A percentile compares a stretch with the other conserved stretches of the same genome.
phyloP scores from a whole-genome alignment of 2,329 filamentous ascomycete species.

The Biscogniauxia sp. region DNA sequence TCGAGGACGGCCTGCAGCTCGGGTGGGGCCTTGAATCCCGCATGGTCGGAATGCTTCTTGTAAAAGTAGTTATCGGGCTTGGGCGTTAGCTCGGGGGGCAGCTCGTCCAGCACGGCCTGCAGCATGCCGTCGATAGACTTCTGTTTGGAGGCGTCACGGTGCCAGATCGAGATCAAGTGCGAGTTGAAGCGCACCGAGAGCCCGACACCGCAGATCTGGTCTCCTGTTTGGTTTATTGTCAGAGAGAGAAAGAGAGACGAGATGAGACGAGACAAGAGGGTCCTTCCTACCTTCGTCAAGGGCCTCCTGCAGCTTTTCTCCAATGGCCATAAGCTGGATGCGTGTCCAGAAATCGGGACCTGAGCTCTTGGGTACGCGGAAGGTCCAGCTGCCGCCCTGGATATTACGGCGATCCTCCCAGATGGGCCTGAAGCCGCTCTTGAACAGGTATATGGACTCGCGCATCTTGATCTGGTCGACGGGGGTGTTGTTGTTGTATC shows the following conservation, averaged over 20 bases:
- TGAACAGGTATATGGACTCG: conserved; percentile 78
- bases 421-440: conserved; percentile 70
- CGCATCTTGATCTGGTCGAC: conserved; percentile 73
- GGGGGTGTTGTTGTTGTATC: conserved; percentile 78
- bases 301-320: conserved; percentile 73
- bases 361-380: conserved; percentile 76
- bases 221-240: conserved; percentile 47
- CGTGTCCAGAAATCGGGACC: conserved; percentile 77
- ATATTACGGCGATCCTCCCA: conserved; percentile 88
- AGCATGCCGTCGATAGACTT: conserved; percentile 75
- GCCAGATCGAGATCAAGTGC: conserved; percentile 88
- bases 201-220: conserved; percentile 86
- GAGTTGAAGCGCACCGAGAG: conserved; percentile 87
- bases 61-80: conserved; percentile 75
- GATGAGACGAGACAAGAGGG: too few relatives aligned
- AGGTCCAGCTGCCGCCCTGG: conserved; percentile 86
- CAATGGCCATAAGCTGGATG: conserved; percentile 78
- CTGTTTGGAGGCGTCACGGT: conserved; percentile 79
- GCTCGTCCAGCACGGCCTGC: conserved; percentile 67
- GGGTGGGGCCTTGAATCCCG: conserved; percentile 69
- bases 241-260: background rate
- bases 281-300: conserved; percentile 60
- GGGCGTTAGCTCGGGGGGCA: conserved; percentile 71
- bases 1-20: conserved; percentile 57
- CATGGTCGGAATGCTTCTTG: conserved; percentile 86